phyloP scores from a whole-genome alignment of 2,329 filamentous ascomycete species.

The Alternaria conjuncta region DNA sequence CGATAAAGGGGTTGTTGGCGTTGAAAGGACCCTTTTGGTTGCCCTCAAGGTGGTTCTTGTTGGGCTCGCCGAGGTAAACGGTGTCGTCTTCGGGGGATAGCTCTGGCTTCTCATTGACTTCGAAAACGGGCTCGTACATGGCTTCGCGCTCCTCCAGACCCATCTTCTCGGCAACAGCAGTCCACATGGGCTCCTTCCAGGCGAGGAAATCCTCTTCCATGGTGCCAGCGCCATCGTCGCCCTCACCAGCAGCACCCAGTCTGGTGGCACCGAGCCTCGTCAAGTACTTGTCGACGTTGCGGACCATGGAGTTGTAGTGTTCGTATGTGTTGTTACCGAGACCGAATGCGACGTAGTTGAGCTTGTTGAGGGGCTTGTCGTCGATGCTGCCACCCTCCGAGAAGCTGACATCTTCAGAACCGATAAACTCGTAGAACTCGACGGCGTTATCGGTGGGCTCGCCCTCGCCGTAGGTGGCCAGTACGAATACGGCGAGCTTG shows the following conservation, averaged over 20 bases:
- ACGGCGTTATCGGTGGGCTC: conserved; percentile 99
- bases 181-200: conserved; percentile 99
- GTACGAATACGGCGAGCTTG: conserved; percentile 91
- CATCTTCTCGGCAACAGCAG: conserved; percentile 81
- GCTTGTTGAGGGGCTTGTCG: conserved; percentile 76
- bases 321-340: conserved; percentile 99
- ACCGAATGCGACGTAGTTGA: conserved; percentile 95
- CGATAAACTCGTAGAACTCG: conserved; percentile 97
- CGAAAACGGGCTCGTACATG: conserved; percentile 92
- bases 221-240: conserved; percentile 95
- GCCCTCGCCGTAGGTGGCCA: conserved; percentile 97
- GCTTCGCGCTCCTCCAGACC: conserved; percentile 92
- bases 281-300: conserved; percentile 82
- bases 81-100: conserved; percentile 76
- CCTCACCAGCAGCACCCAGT: conserved; percentile 89
- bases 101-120: conserved; percentile 76
- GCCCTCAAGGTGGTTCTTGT: conserved; percentile 92
- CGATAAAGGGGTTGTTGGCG: conserved; percentile 95
- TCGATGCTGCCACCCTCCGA: conserved; percentile 68
- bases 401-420: conserved; percentile 80
- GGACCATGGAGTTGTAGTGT: conserved; percentile 99
- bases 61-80: conserved; percentile 95
- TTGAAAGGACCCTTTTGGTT: conserved; percentile 88
- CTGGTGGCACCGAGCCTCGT: conserved; percentile 81
- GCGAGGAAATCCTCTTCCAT: conserved; percentile 99